Evolutionary conservation across 306 rosid genomes (phyloP).

Genomic region (Oemleria cerasiformis): DNA sequence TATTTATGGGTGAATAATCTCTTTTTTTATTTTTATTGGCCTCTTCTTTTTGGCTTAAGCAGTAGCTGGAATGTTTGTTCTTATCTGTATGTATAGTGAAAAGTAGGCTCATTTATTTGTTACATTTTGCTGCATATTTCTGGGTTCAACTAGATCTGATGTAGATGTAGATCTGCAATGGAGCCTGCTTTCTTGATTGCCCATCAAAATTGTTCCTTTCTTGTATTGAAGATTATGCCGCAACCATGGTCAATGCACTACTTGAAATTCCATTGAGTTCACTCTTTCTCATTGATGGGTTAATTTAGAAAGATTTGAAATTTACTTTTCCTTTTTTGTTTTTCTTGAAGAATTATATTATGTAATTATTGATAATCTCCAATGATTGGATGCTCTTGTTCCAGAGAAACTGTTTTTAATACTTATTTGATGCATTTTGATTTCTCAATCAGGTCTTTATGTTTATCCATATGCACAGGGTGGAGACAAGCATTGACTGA

Average conservation of each 20-base stretch:
- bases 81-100: neutral
- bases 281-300: slow-evolving; percentile 6
- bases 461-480: slow-evolving; percentile 23
- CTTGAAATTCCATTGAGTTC: slow-evolving; percentile 4
- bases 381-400: neutral
- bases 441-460: neutral
- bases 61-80: neutral
- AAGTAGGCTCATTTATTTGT: neutral
- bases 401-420: too few relatives aligned
- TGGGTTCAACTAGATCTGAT: slow-evolving; percentile 32
- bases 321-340: neutral
- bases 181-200: slow-evolving; percentile 1
- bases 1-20: neutral
- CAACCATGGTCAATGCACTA: neutral
- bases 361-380: neutral
- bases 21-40: neutral
- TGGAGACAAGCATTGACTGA: slow-evolving; percentile 33
- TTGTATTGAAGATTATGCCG: slow-evolving; percentile 4
- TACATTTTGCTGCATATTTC: neutral
- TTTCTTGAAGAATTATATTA: too few relatives aligned
- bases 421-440: too few relatives aligned
- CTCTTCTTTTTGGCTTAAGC: neutral
- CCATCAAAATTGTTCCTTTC: neutral
- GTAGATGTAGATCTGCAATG: slow-evolving; percentile 4
- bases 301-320: neutral